These are phyloP conservation scores for Ophiocytium majus DNA, from an alignment of 352 stramenopile genomes.

Conservation along the genomic window DNA sequence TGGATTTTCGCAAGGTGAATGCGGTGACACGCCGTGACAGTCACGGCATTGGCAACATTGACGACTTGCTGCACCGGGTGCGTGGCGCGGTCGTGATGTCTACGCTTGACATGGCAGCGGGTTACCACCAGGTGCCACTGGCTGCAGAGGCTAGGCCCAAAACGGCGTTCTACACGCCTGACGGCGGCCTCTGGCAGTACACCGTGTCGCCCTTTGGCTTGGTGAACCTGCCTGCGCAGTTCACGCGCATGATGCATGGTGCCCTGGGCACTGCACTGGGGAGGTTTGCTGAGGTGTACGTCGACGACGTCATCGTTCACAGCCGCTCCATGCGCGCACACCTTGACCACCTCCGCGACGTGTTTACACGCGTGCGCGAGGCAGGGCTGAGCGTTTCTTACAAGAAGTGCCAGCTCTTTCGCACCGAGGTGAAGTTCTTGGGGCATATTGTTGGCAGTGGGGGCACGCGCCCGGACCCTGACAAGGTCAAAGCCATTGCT, in stretches of 20 bases:
- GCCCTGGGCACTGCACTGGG: background rate
- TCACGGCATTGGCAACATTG: no score
- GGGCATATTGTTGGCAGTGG: background rate
- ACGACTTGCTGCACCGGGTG: no score
- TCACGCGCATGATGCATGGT: background rate
- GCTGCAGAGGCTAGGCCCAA: background rate
- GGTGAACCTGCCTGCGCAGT: background rate
- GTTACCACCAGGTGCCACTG: constrained; percentile 19
- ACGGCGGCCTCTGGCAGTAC: background rate
- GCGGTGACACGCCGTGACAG: constrained; percentile 1
- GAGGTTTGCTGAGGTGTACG: background rate
- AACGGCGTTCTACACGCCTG: background rate
- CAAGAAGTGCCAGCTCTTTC: background rate
- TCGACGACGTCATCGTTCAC: background rate
- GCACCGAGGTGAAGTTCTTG: background rate
- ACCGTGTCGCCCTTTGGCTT: background rate
- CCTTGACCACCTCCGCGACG: background rate
- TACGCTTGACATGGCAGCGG: background rate
- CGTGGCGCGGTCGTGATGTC: no score
- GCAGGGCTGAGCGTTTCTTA: background rate
- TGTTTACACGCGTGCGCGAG: background rate
- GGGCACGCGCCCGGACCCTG: background rate
- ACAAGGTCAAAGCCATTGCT: background rate
- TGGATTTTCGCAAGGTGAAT: constrained; percentile 2
- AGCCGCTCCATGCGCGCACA: no score